Evolutionary conservation across 1,139 yeast species (phyloP), one percentile per base, ranked within the genome.

Genomic region (Suhomyces atakaporum): DNA sequence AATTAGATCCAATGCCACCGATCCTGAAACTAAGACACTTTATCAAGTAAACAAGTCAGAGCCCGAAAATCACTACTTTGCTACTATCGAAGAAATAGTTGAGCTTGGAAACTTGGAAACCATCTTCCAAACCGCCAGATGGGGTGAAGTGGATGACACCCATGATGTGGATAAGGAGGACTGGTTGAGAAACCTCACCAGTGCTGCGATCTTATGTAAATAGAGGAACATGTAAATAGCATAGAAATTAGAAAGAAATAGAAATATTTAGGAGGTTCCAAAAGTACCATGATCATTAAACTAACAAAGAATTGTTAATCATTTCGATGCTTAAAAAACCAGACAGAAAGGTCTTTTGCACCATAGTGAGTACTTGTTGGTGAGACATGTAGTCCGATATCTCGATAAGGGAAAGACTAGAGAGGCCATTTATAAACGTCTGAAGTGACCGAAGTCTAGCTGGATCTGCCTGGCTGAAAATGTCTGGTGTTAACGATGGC

Each of bases 121-220:
- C 5, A 81, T 83, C 33, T 78, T 77, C 60, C 98, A 92, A 62
- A 86, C 95, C 18, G 80, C 78, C 26, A 76, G 81, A 53, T 92
- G 98, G 98, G 98, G 98, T 26, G 97, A 92, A 60, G 97, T 92
- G 16, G 98, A 92, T 64, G 98, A 92, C 54, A 89, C 97, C 4
- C 98, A 92, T 56, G 98, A 92, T 59, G 97, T 92, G 12, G 95
- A 88, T 53, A 84, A 84, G 59, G 95, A 81, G 31, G 97, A 92
- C 49, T 75, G 95, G 59, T 71, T 87, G 49, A 78, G 97, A 60
- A 82, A 81, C 51, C 72, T 92, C 35, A 79, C 92, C 22, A 77
- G 90, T 49, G 94, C 96, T 23, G 84, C 89, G n/a, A 63, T 88
- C 38, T 61, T 84, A 21, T 53, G 60, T 27, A 42, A 40, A 30